These are phyloP conservation scores for Neoscytalidium dimidiatum DNA, from an alignment of 2,329 filamentous ascomycete species.

Conservation along the genomic window DNA sequence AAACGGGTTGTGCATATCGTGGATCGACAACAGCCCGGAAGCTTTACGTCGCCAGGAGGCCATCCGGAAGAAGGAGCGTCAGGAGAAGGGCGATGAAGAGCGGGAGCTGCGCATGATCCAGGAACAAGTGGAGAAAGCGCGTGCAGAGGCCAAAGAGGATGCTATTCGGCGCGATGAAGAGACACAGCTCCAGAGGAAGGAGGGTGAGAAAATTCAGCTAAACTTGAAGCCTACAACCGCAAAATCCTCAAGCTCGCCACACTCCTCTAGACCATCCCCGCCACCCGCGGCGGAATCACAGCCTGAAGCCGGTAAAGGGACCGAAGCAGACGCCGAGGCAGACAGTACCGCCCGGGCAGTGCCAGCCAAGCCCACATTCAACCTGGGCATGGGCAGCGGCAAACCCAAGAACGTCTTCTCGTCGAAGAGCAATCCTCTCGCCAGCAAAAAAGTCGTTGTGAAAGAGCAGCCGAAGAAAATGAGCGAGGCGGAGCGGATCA, in stretches of 20 bases:
- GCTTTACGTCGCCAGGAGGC: conserved; percentile 79
- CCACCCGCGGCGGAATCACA: conserved; percentile 17
- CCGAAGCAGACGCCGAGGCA: conserved; percentile 41
- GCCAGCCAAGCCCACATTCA: conserved; percentile 24
- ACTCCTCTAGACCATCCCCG: neutral
- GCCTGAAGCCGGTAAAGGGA: neutral
- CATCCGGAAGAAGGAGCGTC: conserved; percentile 76
- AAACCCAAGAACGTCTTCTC: conserved; percentile 63
- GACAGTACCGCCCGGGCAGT: conserved; percentile 19
- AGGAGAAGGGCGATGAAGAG: conserved; percentile 90
- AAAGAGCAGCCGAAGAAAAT: conserved; percentile 73
- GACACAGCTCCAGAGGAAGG: conserved; percentile 50
- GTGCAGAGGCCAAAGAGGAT: conserved; percentile 44
- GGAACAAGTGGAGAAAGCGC: conserved; percentile 70
- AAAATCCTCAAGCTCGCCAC: conserved; percentile 7
- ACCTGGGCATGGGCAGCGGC: neutral
- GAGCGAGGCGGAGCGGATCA: conserved; percentile 84
- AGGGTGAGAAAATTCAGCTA: conserved; percentile 34
- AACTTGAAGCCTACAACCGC: conserved; percentile 32
- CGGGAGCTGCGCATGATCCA: conserved; percentile 79
- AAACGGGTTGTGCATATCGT: conserved; percentile 75
- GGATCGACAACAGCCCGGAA: conserved; percentile 90
- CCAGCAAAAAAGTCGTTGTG: conserved; percentile 62
- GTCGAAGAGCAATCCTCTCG: conserved; percentile 61
- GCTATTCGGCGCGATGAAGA: conserved; percentile 43